Conservation (phyloP, 2,329 filamentous ascomycete genomes). For the Hortaea werneckii region DNA sequence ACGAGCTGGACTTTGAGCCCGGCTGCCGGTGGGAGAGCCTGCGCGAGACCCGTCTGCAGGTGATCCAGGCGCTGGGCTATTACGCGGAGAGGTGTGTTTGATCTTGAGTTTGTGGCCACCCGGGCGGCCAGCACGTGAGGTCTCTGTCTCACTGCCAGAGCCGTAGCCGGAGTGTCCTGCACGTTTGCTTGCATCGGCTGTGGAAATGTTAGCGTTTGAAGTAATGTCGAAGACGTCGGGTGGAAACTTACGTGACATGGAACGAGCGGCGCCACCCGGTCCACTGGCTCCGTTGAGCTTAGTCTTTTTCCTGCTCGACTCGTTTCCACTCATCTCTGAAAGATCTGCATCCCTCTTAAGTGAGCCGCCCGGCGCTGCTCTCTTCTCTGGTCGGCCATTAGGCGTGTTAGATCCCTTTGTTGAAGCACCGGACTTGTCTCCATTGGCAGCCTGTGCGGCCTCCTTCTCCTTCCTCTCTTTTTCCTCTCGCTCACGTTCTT, state of each 20-base stretch:
- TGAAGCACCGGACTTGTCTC: slow-evolving; percentile 46
- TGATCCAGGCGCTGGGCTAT: slow-evolving; percentile 35
- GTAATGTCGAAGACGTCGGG: slow-evolving; percentile 1
- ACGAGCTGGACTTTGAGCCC: slow-evolving; percentile 7
- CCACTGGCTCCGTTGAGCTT: slow-evolving; percentile 25
- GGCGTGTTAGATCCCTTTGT: slow-evolving; percentile 63
- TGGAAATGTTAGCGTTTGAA: slow-evolving; percentile 4
- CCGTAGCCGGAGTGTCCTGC: slow-evolving; percentile 36
- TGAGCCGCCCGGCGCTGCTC: slow-evolving; percentile 36
- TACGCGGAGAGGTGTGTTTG: no score
- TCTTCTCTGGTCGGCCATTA: slow-evolving; percentile 44
- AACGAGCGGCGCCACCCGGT: slow-evolving; percentile 11
- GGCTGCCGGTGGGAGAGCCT: slow-evolving; percentile 21
- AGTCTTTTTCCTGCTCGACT: slow-evolving; percentile 68
- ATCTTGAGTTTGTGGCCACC: slow-evolving; percentile 44
- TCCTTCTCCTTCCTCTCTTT: slow-evolving; percentile 47
- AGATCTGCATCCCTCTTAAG: slow-evolving; percentile 80
- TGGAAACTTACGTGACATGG: slow-evolving; percentile 16
- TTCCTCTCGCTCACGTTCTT: slow-evolving; percentile 51
- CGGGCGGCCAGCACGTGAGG: slow-evolving; percentile 48
- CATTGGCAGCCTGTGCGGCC: slow-evolving; percentile 37
- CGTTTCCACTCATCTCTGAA: slow-evolving; percentile 86
- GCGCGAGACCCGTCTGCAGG: slow-evolving; percentile 29
- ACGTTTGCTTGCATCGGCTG: slow-evolving; percentile 11
- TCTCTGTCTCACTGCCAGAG: slow-evolving; percentile 63